Evolutionary conservation across 2,329 filamentous ascomycete genomes (phyloP), one percentile per base, ranked within the genome.

Genomic region (Phyllosticta citrichinensis): DNA sequence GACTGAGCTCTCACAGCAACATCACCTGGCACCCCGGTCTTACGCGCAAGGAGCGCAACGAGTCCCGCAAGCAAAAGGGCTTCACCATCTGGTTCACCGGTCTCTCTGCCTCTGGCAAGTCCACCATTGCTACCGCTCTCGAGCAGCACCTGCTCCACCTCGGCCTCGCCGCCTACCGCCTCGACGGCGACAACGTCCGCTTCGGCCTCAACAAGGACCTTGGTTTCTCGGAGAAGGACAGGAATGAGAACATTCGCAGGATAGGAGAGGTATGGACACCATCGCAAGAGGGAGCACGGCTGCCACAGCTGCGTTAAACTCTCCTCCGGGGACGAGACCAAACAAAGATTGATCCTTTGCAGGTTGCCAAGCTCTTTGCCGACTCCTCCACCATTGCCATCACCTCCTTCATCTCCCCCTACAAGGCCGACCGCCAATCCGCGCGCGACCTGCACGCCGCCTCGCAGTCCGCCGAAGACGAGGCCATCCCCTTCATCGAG

Each of bases 181-280:
- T 99, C 30, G 94, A 99, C 77, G 94, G 93, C 70, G 94, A 99
- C 83, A 99, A 99, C 77, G 88, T 99, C 66, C 93, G 94, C 64
- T 97, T 97, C 79, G 94, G 94, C 17, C 83, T 99, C 67, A 99
- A 97, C 85, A 96, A 95, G 78, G 93, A 97, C 79, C 83, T 99
- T 11, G 93, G 93, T 17, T 99, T 97, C 81, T 88, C 85, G 65
- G 93, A 96, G 73, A 85, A 86, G 72, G 92, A 97, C 80, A 86
- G 94, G 68, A 95, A 93, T 73, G 94, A 99, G 82, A 99, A 99
- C 80, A 99, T 99, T 73, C 86, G 94, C 63, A 87, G 94, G 65
- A 97, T 99, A 70, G 91, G 89, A 60, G 93, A 99, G 81, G 77
- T 78, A 69, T 27, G 67, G 20, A 52, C 56, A 20, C 24, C 40